Conservation (phyloP, 208 protist species). For the Hexamita inflata region DNA sequence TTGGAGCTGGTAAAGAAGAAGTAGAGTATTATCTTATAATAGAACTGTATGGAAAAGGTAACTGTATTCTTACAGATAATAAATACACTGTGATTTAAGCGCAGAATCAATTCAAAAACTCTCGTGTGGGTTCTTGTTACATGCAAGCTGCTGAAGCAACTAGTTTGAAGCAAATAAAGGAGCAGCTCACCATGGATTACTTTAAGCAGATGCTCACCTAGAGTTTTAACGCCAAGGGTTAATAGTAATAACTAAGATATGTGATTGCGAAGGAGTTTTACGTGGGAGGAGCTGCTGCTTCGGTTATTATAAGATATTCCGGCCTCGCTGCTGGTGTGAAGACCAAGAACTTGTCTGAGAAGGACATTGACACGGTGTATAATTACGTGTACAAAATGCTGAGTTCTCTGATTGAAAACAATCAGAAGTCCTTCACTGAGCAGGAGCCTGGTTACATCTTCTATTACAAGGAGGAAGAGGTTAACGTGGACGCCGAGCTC, state of each 20-base stretch:
- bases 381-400: background rate
- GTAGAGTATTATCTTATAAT: too few species aligned
- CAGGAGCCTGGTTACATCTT: background rate
- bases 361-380: background rate
- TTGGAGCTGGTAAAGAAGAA: too few species aligned
- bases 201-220: too few species aligned
- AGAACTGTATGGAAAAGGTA: too few species aligned
- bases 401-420: background rate
- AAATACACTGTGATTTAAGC: too few species aligned
- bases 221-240: too few species aligned
- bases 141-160: too few species aligned
- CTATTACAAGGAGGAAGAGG: constrained; percentile 7
- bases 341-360: background rate
- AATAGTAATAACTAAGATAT: background rate
- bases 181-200: too few species aligned
- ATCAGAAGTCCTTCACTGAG: background rate
- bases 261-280: background rate
- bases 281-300: background rate
- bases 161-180: too few species aligned
- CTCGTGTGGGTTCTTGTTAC: too few species aligned
- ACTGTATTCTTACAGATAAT: too few species aligned
- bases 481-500: background rate
- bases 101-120: too few species aligned
- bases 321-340: background rate
- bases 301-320: background rate